phyloP scores from a whole-genome alignment of 768 basidiomycete species.

The Strobilomyces confusus region DNA sequence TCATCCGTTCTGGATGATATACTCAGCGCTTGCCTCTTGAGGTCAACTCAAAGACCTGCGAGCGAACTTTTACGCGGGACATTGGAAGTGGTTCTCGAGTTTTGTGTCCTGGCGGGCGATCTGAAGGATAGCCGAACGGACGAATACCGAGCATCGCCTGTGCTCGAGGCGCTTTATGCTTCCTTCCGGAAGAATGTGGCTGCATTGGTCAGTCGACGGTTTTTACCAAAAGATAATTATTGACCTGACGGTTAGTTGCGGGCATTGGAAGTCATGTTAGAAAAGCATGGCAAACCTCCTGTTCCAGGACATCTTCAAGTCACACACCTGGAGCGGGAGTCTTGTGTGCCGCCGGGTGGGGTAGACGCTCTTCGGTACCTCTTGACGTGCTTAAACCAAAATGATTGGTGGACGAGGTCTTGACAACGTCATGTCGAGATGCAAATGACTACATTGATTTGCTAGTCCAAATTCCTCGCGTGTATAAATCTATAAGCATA shows the following conservation, averaged over 20 bases:
- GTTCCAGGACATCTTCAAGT: constrained; percentile 20
- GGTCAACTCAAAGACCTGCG: constrained; percentile 61
- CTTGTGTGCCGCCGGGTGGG: constrained; percentile 44
- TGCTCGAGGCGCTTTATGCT: constrained; percentile 50
- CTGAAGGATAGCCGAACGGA: constrained; percentile 48
- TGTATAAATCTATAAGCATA: constrained; percentile 27
- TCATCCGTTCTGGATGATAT: constrained; percentile 69
- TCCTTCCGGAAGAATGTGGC: constrained; percentile 55
- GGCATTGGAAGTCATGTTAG: constrained; percentile 51
- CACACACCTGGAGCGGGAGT: constrained; percentile 25
- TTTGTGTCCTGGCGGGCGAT: constrained; percentile 63
- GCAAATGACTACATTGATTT: constrained; percentile 9
- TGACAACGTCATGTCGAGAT: constrained; percentile 6
- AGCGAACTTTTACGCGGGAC: constrained; percentile 61
- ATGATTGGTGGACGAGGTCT: constrained; percentile 51
- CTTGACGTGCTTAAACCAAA: constrained; percentile 49
- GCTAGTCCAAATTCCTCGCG: background rate
- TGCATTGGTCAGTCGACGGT: constrained; percentile 46
- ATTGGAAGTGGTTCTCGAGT: constrained; percentile 63
- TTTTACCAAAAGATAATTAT: background rate
- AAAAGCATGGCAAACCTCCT: constrained; percentile 40
- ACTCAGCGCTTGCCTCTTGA: constrained; percentile 68
- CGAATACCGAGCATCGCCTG: constrained; percentile 61
- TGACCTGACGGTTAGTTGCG: constrained; percentile 41
- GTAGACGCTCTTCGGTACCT: constrained; percentile 53